Percentiles rank a stretch among this genome's conserved stretches.
Evolutionary conservation across 441 rosid genomes (phyloP).

Genomic region (Isatis lusitanica): DNA sequence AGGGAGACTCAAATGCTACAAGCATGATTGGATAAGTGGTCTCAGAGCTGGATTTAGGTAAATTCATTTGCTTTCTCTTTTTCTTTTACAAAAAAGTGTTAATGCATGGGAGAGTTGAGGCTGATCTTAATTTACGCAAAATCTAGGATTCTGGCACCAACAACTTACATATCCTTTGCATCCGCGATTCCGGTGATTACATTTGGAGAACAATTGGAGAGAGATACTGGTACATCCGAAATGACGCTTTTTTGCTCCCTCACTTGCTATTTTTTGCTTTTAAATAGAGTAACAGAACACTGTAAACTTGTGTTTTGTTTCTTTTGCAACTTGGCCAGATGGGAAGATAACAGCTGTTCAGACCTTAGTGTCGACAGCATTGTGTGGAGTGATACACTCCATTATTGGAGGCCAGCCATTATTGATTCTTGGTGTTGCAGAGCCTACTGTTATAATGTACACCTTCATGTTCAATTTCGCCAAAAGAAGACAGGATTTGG

Average conservation of each 20-base stretch:
- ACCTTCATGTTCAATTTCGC: conserved; percentile 75
- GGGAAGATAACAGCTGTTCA: conserved; percentile 69
- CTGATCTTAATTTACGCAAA: conserved; percentile 2
- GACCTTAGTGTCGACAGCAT: conserved; percentile 67
- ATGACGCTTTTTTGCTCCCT: neutral
- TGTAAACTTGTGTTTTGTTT: conserved; percentile 12
- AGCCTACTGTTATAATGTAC: conserved; percentile 80
- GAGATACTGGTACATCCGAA: conserved; percentile 53
- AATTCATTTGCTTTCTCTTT: neutral
- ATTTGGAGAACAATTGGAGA: conserved; percentile 74
- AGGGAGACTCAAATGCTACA: conserved; percentile 61
- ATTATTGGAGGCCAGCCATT: conserved; percentile 69
- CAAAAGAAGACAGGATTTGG: conserved; percentile 57
- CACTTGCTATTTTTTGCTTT: neutral
- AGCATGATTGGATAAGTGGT: conserved; percentile 70
- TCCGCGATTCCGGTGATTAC: conserved; percentile 75
- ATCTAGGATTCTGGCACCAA: conserved; percentile 68
- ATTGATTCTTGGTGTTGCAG: conserved; percentile 76
- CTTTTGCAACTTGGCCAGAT: conserved; percentile 39
- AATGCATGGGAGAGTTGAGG: conserved; percentile 11
- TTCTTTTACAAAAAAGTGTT: neutral
- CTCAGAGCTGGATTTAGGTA: conserved; percentile 63
- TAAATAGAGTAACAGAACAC: neutral
- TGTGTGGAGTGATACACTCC: conserved; percentile 70
- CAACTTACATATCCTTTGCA: conserved; percentile 71